phyloP scores from a whole-genome alignment of 1,284 basidiomycete genomes.

The Pulveroboletus sp. region DNA sequence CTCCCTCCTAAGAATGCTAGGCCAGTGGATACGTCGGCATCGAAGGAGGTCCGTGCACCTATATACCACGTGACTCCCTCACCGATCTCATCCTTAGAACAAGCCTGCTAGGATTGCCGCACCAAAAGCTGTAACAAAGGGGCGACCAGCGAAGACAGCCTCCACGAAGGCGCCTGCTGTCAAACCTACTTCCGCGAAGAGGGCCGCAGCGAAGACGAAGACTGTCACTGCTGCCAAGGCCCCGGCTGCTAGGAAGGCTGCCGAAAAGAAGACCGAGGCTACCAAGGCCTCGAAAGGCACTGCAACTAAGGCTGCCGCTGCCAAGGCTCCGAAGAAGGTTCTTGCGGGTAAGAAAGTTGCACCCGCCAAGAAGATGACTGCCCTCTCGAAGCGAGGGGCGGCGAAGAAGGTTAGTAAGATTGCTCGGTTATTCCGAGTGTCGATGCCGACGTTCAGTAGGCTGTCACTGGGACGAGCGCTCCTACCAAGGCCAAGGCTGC shows the following conservation, averaged over 20 bases:
- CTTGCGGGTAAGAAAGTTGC: constrained; percentile 45
- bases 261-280: constrained; percentile 26
- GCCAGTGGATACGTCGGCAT: constrained; percentile 49
- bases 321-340: constrained; percentile 34
- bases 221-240: constrained; percentile 28
- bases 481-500: constrained; percentile 40
- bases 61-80: constrained; percentile 28
- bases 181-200: constrained; percentile 24
- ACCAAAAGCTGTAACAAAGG: constrained; percentile 36
- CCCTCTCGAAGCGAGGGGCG: constrained; percentile 48
- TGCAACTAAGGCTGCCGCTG: constrained; percentile 22
- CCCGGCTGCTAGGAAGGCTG: constrained; percentile 27
- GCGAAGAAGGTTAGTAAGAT: constrained; percentile 53
- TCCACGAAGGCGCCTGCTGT: constrained; percentile 20
- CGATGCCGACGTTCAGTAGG: constrained; percentile 33
- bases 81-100: constrained; percentile 45
- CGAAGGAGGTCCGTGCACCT: constrained; percentile 63
- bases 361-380: constrained; percentile 50
- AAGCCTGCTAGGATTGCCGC: constrained; percentile 50
- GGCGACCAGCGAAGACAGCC: constrained; percentile 35
- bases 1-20: constrained; percentile 66
- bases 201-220: constrained; percentile 22
- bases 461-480: constrained; percentile 47
- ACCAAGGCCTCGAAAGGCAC: constrained; percentile 27
- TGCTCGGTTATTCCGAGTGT: neutral